Evolutionary conservation across 2,329 filamentous ascomycete genomes (phyloP), one percentile per base, ranked within the genome.

Genomic region (Verticillium klebahnii): DNA sequence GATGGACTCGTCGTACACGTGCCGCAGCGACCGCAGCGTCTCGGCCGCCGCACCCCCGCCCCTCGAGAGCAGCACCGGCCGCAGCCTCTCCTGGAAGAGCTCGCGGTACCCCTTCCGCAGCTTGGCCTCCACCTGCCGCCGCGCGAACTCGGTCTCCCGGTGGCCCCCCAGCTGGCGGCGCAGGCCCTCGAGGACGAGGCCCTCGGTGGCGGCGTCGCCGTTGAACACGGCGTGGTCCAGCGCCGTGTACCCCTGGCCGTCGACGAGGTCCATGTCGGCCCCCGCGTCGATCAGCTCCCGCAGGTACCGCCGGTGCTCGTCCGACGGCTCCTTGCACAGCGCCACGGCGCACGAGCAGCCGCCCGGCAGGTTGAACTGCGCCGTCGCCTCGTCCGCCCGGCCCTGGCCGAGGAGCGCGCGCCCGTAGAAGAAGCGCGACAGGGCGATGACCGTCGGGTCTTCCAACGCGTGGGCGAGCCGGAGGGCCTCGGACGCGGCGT

Each of bases 171-270:
- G 8, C 62, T 34, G 19, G 68, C 40, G 9, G 64, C 54, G 19
- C 8, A 75, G 65, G 0, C 70, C 72, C 4, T 69, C 55, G 5
- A 74, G 61, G 1, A 77, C 65, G 3, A 75, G 61, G 1, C 60
- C 62, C 54, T 70, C 61, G 11, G 67, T 67, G 14, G 61, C 57
- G 4, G 32, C n/a, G 60, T 74, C 70, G 14, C 66, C 70, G 58
- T 66, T 72, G 58, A 71, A 77, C 0, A 77, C 70, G 7, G 75
- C 72, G 61, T 74, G 74, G 45, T 77, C 75, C 2, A 78, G 63
- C 0, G 74, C 75, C 7, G 66, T 71, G 60, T 77, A 77, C 5
- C 74, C 74, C 5, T 73, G 64, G 7, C 71, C 67, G 54, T 78
- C 75, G 2, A 66, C 59, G 4, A 69, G 62, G 23, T 69, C 65